Evolutionary conservation across 257 asterid genomes (phyloP), one percentile per base, ranked within the genome.

Genomic region (Oldenlandia corymbosa): DNA sequence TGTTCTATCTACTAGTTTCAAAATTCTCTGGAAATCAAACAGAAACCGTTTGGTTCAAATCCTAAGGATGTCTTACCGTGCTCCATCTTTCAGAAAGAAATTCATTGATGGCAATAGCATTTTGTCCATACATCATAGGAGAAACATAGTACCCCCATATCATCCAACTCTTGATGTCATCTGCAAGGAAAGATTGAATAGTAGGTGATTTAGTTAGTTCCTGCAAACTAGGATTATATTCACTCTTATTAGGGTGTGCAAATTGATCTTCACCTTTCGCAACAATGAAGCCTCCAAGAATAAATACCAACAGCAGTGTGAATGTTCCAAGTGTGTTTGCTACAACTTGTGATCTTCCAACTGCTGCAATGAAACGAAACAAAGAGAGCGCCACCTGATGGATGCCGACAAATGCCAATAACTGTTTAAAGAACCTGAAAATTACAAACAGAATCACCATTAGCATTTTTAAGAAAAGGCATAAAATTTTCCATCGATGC

Each of bases 111-210:
- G 95, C 92, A 27, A 90, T 80, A 24, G 97, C 97, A 60, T 90
- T 90, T 60, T 90, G 96, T 45, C 95, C 97, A 31, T 90, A 90
- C 88, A 78, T 88, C 97, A 90, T 85, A 26, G 96, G 96, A 66
- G 97, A 90, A 66, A 81, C 37, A 50, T 90, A 90, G 79, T 90
- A 90, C 2, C 96, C 96, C 97, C 97, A 90, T 62, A 82, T 79
- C 96, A 90, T 85, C 96, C 96, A 90, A 56, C 68, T 71, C 71
- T 84, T 62, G 23, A 90, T 85, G 69, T 84, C 85, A 75, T 90
- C 97, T 90, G 82, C 16, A 14, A 18, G 56, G 37, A 46, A 39
- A 37, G 60, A 37, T 50, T 3, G 21, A 9, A 10, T 18, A 17
- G 17, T 39, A 31, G 64, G 21, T 8, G 14, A 46, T 39, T 14